Percentiles rank a stretch among this genome's conserved stretches.
Conservation (phyloP, 768 basidiomycete species). For the Paxillus ammoniavirescens region DNA sequence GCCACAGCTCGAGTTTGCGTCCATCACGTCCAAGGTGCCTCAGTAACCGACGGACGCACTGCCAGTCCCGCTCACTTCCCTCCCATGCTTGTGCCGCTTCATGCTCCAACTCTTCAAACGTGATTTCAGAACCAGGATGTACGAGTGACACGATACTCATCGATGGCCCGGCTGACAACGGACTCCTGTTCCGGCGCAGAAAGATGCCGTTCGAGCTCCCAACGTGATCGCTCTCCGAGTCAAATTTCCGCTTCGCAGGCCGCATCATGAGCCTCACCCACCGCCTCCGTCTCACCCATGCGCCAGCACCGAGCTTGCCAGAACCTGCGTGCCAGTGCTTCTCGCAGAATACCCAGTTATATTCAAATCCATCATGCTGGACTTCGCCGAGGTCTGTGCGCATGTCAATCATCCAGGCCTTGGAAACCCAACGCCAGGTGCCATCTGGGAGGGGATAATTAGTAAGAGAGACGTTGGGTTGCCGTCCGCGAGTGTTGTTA, state of each 20-base stretch:
- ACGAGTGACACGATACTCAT: constrained; percentile 27
- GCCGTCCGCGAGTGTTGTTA: constrained; percentile 39
- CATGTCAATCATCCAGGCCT: constrained; percentile 88
- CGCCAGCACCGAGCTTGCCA: constrained; percentile 59
- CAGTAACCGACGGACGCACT: constrained; percentile 52
- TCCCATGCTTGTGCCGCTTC: constrained; percentile 50
- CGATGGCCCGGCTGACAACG: constrained; percentile 17
- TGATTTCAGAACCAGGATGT: constrained; percentile 25
- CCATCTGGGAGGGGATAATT: constrained; percentile 79
- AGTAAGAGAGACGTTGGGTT: constrained; percentile 55
- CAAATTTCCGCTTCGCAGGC: constrained; percentile 38
- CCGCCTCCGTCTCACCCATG: constrained; percentile 75
- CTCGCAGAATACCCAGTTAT: constrained; percentile 74
- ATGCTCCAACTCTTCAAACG: constrained; percentile 10
- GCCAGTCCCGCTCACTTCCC: constrained; percentile 61
- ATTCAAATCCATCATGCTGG: constrained; percentile 83
- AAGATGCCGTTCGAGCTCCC: not conserved
- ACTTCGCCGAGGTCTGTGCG: constrained; percentile 70
- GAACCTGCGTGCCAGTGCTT: constrained; percentile 65
- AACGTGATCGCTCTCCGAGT: not conserved
- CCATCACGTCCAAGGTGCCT: constrained; percentile 61
- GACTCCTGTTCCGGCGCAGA: constrained; percentile 13
- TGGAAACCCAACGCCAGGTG: constrained; percentile 79
- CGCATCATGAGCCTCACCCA: constrained; percentile 87
- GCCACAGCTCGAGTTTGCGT: constrained; percentile 75